phyloP scores from a whole-genome alignment of 176 grass and related monocot genomes.

The Miscanthus lutarioriparius region DNA sequence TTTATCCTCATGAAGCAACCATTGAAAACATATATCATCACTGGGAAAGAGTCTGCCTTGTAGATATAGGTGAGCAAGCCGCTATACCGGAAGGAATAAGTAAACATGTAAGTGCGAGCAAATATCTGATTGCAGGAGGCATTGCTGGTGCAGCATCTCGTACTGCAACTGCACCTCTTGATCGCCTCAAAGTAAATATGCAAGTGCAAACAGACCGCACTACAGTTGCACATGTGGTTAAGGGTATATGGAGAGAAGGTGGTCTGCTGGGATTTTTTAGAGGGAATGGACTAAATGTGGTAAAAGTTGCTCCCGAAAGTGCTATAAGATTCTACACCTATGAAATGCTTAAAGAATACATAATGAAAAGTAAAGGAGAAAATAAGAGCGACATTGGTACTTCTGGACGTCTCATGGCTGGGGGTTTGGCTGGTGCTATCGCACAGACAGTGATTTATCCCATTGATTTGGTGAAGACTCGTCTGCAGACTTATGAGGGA shows the following conservation, averaged over 20 bases:
- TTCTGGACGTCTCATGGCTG: conserved; percentile 71
- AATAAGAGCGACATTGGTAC: conserved; percentile 68
- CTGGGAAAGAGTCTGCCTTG: conserved; percentile 85
- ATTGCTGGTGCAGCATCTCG: conserved; percentile 74
- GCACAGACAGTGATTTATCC: conserved; percentile 87
- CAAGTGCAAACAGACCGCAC: conserved; percentile 69
- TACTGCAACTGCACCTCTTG: conserved; percentile 83
- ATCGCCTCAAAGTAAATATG: conserved; percentile 79
- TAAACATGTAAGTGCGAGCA: conserved; percentile 71
- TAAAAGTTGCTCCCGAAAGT: conserved; percentile 89
- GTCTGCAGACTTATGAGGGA: conserved; percentile 64
- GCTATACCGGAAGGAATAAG: conserved; percentile 80
- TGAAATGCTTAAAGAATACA: conserved; percentile 79
- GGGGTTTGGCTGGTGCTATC: conserved; percentile 79
- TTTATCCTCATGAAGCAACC: conserved; percentile 88
- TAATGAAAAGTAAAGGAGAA: conserved; percentile 66
- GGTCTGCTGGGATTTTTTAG: conserved; percentile 65
- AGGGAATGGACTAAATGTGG: conserved; percentile 88
- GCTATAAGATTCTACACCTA: conserved; percentile 88
- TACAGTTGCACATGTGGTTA: conserved; percentile 47
- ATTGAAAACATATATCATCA: conserved; percentile 90
- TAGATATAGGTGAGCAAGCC: conserved; percentile 86
- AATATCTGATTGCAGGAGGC: conserved; percentile 85
- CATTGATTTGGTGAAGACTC: conserved; percentile 81
- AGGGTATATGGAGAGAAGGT: conserved; percentile 73